Evolutionary conservation across 495 filamentous ascomycete species (phyloP).

Genomic region (Immersiella caudata): DNA sequence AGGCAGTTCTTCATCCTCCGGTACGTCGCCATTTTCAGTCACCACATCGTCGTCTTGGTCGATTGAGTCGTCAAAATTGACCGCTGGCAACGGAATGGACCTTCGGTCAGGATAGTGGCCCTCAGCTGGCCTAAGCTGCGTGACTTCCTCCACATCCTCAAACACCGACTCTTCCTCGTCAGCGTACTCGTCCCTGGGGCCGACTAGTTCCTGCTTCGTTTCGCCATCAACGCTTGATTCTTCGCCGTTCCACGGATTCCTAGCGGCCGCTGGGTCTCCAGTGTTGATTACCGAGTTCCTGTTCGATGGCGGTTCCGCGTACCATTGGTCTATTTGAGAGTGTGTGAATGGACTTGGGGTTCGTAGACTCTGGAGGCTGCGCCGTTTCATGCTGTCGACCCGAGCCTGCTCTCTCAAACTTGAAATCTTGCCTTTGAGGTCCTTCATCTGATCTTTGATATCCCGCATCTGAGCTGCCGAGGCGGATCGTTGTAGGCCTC

Average conservation of each 20-base stretch:
- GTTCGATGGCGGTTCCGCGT: conserved; percentile 52
- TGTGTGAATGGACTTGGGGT: conserved; percentile 84
- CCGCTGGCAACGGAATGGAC: background rate
- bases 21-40: conserved; percentile 41
- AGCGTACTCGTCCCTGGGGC: conserved; percentile 8
- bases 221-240: conserved; percentile 37
- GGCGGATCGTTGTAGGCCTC: conserved; percentile 52
- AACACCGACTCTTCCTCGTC: conserved; percentile 33
- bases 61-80: background rate
- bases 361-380: conserved; percentile 81
- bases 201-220: background rate
- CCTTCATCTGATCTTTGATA: conserved; percentile 90
- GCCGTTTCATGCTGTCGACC: conserved; percentile 78
- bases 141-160: conserved; percentile 18
- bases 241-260: conserved; percentile 42
- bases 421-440: conserved; percentile 88
- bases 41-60: conserved; percentile 32
- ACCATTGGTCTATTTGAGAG: conserved; percentile 70
- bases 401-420: conserved; percentile 78
- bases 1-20: conserved; percentile 22
- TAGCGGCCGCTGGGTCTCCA: conserved; percentile 18
- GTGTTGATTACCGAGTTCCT: conserved; percentile 27
- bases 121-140: conserved; percentile 18
- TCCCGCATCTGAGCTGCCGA: conserved; percentile 76
- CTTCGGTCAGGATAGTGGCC: conserved; percentile 22